phyloP scores from a whole-genome alignment of 352 stramenopile species.

The Globisporangium irregulare region DNA sequence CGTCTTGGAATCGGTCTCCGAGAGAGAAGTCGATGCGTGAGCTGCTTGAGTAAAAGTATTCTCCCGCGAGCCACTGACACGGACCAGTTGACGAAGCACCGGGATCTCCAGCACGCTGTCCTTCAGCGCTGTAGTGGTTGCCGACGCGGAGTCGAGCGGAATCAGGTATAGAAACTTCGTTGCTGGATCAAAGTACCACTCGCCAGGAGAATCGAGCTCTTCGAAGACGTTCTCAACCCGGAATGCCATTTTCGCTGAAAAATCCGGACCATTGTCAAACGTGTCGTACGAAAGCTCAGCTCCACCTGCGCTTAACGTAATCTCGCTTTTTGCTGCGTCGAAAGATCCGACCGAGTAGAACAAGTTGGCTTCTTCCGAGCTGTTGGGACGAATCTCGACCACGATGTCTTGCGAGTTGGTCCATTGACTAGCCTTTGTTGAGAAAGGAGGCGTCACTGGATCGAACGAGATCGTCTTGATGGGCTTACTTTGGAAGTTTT shows the following conservation, averaged over 20 bases:
- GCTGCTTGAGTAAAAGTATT: slow-evolving; percentile 41
- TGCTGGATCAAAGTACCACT: slow-evolving; percentile 64
- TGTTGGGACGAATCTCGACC: slow-evolving; percentile 37
- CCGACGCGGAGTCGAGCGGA: slow-evolving; percentile 29
- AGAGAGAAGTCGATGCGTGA: slow-evolving; percentile 39
- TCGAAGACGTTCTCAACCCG: slow-evolving; percentile 65
- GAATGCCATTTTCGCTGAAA: slow-evolving; percentile 22
- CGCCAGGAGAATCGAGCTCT: slow-evolving; percentile 56
- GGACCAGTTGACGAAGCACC: slow-evolving; percentile 55
- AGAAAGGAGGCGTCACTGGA: slow-evolving; percentile 31
- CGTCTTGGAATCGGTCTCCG: slow-evolving; percentile 41
- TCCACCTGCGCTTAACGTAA: slow-evolving; percentile 48
- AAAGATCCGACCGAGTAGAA: slow-evolving; percentile 38
- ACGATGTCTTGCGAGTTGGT: slow-evolving; percentile 19
- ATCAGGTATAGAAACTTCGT: slow-evolving; percentile 58
- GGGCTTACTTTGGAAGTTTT: slow-evolving; percentile 6
- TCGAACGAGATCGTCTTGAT: slow-evolving; percentile 31
- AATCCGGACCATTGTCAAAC: slow-evolving; percentile 33
- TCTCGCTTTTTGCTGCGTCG: slow-evolving; percentile 16
- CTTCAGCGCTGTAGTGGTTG: slow-evolving; percentile 23
- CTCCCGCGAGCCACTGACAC: slow-evolving; percentile 52
- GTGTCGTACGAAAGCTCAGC: slow-evolving; percentile 40
- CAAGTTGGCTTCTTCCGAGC: slow-evolving; percentile 30
- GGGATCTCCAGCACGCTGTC: slow-evolving; percentile 49
- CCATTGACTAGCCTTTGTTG: slow-evolving; percentile 37